phyloP scores from a whole-genome alignment of 345 rosid species.

The Firmiana major region DNA sequence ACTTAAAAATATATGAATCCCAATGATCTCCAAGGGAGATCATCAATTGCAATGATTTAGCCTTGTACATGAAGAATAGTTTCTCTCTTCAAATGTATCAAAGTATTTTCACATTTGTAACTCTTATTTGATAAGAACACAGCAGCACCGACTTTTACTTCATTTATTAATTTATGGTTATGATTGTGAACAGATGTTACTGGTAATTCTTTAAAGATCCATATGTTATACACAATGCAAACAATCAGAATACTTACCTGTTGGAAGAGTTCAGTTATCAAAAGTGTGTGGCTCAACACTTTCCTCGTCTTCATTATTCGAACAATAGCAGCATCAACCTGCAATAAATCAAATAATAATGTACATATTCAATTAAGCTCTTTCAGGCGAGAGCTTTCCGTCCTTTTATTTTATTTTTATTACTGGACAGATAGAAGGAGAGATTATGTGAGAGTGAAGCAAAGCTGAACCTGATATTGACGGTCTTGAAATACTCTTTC shows the following conservation, averaged over 20 bases:
- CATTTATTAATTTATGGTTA: neutral
- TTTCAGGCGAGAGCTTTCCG: neutral
- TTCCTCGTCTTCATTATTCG: constrained; percentile 99
- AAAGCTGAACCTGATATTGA: constrained; percentile 79
- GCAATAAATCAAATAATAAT: constrained; percentile 10
- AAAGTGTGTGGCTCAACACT: constrained; percentile 92
- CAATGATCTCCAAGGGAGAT: neutral
- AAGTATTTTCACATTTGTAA: neutral
- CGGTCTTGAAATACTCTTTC: constrained; percentile 98
- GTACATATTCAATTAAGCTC: neutral
- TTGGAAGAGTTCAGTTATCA: constrained; percentile 98
- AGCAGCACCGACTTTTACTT: neutral
- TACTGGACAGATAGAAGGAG: neutral
- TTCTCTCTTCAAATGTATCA: neutral
- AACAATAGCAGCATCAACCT: constrained; percentile 99
- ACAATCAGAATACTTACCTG: constrained; percentile 51
- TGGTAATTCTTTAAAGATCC: neutral
- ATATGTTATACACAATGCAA: neutral
- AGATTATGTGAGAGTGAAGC: neutral
- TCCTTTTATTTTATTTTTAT: neutral
- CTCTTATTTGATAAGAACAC: neutral
- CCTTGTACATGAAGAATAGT: neutral
- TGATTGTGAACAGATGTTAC: neutral
- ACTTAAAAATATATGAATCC: neutral
- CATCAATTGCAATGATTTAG: neutral